phyloP scores from a whole-genome alignment of 306 rosid species.

The Cucumis cinereus region DNA sequence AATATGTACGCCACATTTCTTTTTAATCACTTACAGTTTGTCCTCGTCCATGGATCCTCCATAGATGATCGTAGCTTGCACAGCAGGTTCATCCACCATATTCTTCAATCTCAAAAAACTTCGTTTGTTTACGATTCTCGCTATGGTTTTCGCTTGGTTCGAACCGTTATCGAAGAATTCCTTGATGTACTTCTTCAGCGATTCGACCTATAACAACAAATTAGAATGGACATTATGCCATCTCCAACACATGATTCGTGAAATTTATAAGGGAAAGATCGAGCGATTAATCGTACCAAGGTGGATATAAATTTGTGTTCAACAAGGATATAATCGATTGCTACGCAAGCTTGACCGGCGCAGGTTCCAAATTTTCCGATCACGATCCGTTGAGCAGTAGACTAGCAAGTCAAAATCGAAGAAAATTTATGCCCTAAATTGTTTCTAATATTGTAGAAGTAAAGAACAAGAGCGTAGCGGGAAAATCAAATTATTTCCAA shows the following conservation, averaged over 20 bases:
- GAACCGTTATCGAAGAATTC: constrained; percentile 52
- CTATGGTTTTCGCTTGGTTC: constrained; percentile 21
- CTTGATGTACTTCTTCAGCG: constrained; percentile 29
- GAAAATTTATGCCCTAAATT: neutral
- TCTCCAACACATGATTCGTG: neutral
- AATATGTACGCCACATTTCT: neutral
- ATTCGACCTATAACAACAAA: constrained; percentile 22
- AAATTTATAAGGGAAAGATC: neutral
- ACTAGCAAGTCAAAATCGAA: constrained; percentile 17
- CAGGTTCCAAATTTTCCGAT: constrained; percentile 57
- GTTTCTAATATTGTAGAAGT: neutral
- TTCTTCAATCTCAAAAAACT: constrained; percentile 38
- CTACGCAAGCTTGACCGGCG: constrained; percentile 77
- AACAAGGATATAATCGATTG: constrained; percentile 51
- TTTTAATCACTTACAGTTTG: constrained; percentile 28
- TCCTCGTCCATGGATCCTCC: constrained; percentile 60
- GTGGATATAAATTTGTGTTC: constrained; percentile 33
- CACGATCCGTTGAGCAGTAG: constrained; percentile 36
- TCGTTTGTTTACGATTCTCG: constrained; percentile 39
- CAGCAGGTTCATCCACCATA: constrained; percentile 29
- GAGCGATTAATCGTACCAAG: constrained; percentile 25
- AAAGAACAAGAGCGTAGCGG: neutral
- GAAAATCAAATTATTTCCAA: neutral
- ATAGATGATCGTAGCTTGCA: constrained; percentile 35
- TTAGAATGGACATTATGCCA: neutral